Evolutionary conservation across 2,329 filamentous ascomycete genomes (phyloP), one percentile per base, ranked within the genome.

Genomic region (Sclerotinia nivalis): DNA sequence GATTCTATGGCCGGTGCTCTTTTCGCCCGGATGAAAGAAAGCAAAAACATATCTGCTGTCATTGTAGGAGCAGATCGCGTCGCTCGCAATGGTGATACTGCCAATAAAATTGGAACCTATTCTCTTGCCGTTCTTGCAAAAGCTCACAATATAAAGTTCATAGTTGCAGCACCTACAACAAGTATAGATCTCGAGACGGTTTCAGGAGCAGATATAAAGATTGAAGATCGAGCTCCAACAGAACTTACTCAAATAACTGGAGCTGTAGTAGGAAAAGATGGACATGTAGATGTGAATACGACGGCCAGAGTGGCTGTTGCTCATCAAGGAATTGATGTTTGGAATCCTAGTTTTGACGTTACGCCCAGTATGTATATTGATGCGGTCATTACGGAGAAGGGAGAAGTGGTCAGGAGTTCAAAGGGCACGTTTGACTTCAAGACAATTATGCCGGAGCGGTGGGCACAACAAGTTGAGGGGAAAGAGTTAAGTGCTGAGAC

Each of bases 41-140:
- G 85, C 50, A 85, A 89, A 77, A 89, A 90, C 76, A 92, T 99
- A 71, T 87, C 88, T 8, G 95, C 93, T 8, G 92, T 99, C 66
- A 90, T 99, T 43, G 96, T 99, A 0, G 96, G 96, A 40, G 96
- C 96, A 3, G 96, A 99, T 80, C 89, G 96, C 69, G 96, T 99
- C 20, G 96, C 95, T 45, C 92, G 93, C 65, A 99, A 99, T 77
- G 96, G 96, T 43, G 96, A 99, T 81, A 98, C 96, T 0, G 96
- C 96, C 69, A 99, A 99, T 83, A 99, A 99, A 84, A 96, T 99
- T 72, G 96, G 96, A 66, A 99, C 96, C 0, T 98, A 99, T 79
- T 87, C 90, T 68, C 86, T 99, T 5, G 93, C 96, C 4, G 93
- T 98, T n/a, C 85, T 97, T 43, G 96, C 96, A 31, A 89, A 87